These are phyloP conservation scores for Pseudogymnoascus sp. DNA, from an alignment of 2,329 filamentous ascomycete genomes.

Conservation along the genomic window DNA sequence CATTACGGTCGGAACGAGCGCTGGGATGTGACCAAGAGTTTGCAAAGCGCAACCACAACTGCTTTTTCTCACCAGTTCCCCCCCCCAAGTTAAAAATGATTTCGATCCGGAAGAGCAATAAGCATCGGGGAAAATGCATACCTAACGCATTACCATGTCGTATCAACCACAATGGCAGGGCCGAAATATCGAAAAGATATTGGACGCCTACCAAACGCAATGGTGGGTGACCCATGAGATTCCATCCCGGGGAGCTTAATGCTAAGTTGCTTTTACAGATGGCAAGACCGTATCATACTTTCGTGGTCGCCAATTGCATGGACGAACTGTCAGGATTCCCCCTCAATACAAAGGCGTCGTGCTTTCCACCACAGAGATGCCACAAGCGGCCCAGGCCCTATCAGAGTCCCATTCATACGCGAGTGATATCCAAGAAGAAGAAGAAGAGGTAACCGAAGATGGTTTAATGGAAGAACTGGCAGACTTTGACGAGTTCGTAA, in stretches of 20 bases:
- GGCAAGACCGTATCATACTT: conserved; percentile 55
- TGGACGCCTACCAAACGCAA: conserved; percentile 53
- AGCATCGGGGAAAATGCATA: conserved; percentile 23
- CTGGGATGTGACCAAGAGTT: not conserved
- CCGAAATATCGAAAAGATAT: conserved; percentile 55
- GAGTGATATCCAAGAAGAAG: conserved; percentile 39
- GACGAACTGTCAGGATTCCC: conserved; percentile 57
- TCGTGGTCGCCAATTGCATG: conserved; percentile 70
- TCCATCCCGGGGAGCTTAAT: not conserved
- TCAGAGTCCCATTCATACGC: conserved; percentile 23
- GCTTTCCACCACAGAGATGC: conserved; percentile 38
- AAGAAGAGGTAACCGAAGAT: conserved; percentile 39
- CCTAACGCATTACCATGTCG: conserved; percentile 71
- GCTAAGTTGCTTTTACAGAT: conserved; percentile 32
- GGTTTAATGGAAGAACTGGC: conserved; percentile 54
- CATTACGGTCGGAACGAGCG: not conserved
- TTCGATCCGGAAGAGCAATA: conserved; percentile 23
- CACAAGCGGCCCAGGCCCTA: conserved; percentile 29
- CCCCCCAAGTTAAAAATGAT: conserved; percentile 19
- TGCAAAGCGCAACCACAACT: not conserved
- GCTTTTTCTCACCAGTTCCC: too few species aligned
- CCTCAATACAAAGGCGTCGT: conserved; percentile 61
- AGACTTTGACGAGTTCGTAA: conserved; percentile 62
- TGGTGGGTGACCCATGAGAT: conserved; percentile 34
- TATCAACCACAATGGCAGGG: conserved; percentile 67